Base-by-base conservation (phyloP, 306 rosid species). In the Purshia tridentata region DNA sequence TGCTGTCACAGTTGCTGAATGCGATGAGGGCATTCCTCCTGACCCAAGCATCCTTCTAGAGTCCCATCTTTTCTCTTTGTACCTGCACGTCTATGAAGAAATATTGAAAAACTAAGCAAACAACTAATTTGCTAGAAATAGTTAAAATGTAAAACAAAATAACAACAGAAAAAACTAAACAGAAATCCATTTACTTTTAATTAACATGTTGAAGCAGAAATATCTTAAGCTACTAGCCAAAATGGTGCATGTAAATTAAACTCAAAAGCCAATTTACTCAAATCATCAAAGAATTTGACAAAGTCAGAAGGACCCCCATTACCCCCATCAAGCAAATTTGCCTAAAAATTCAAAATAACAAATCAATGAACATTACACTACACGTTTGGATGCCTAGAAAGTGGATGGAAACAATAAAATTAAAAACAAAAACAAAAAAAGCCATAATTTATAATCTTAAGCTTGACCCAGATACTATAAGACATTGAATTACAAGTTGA, bases 21-120 rank as follows among this genome's bases (percentile, higher is more conserved):
- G 87, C 20, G 87, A 83, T 5, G 87, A 83, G 19, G 87, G 87
- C 87, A 83, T 83, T 76, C 87, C 87, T 56, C 87, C 84, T 18
- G 87, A 83, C 59, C 86, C 83, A n/a, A 83, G 87, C 84, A 83
- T 76, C 75, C 84, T 80, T 52, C 73, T 77, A 20, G 87, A 83
- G 69, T 83, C 87, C 87, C 87, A 83, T 80, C 82, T 76, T 76
- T 73, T 83, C 75, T 83, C 87, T 69, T 80, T 83, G 79, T 61
- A 83, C 87, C 87, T 83, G 67, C 84, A 72, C 22, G 61, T 77
- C 57, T 65, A 81, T 45, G 61, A 71, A 19, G 40, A 51, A 65
- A 46, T 47, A 48, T 47, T 57, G 22, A 65, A 64, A 64, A 45
- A 44, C 55, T 45, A 37, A 37, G 73, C 40, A 51, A 66, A 16